Evolutionary conservation across 495 filamentous ascomycete genomes (phyloP).

Genomic region (Tuber melanosporum): DNA sequence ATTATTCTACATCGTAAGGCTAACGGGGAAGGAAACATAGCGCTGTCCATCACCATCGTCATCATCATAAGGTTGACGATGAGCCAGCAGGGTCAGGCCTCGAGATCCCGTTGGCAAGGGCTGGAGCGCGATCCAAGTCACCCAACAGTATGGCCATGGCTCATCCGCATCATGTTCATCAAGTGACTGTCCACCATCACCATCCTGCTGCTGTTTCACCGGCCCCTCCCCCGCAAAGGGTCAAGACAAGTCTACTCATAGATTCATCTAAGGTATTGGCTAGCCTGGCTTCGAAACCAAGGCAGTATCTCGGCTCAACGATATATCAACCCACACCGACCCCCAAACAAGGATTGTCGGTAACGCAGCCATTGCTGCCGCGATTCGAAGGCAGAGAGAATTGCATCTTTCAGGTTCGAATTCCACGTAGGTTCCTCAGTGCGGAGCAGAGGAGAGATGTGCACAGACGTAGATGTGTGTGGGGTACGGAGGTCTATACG

Average conservation of each 20-base stretch:
- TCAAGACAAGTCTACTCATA: constrained; percentile 40
- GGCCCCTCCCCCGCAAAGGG: constrained; percentile 40
- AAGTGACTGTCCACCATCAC: constrained; percentile 47
- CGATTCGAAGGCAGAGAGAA: constrained; percentile 78
- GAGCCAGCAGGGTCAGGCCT: constrained; percentile 45
- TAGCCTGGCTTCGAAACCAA: constrained; percentile 48
- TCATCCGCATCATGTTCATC: constrained; percentile 53
- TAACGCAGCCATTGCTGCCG: constrained; percentile 64
- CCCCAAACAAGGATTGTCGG: constrained; percentile 60
- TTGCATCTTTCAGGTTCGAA: constrained; percentile 79
- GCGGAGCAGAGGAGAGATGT: constrained; percentile 68
- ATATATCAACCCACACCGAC: constrained; percentile 52
- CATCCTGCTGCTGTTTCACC: constrained; percentile 47
- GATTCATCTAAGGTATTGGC: constrained; percentile 49
- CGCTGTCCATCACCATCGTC: constrained; percentile 60
- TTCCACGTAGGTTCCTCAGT: constrained; percentile 70
- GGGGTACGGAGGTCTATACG: constrained; percentile 91
- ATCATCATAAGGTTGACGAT: constrained; percentile 64
- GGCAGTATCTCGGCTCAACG: constrained; percentile 47
- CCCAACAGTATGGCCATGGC: constrained; percentile 42
- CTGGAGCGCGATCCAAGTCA: constrained; percentile 35
- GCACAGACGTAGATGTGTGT: constrained; percentile 66
- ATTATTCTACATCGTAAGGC: constrained; percentile 10
- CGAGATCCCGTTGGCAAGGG: constrained; percentile 44
- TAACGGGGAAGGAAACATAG: constrained; percentile 33